Percentiles rank a stretch among this genome's conserved stretches.
These are phyloP conservation scores for Colletotrichum phormii DNA, from an alignment of 2,329 filamentous ascomycete genomes.

Conservation along the genomic window DNA sequence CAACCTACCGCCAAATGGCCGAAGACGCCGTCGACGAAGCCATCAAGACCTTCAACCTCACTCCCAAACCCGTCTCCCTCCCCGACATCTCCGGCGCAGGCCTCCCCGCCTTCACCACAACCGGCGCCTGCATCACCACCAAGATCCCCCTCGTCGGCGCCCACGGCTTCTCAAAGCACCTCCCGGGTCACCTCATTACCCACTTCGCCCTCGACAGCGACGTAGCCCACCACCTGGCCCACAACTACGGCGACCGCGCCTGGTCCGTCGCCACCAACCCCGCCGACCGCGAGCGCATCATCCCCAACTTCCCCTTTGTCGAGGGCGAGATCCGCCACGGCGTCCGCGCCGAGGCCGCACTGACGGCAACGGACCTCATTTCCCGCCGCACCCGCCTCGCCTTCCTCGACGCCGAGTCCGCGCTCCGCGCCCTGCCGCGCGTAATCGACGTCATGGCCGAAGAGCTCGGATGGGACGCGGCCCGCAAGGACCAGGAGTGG, in stretches of 20 bases:
- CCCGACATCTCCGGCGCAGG: slow-evolving; percentile 77
- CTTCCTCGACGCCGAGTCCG: slow-evolving; percentile 80
- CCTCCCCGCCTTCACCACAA: slow-evolving; percentile 58
- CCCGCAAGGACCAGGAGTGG: slow-evolving; percentile 66
- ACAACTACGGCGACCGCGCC: slow-evolving; percentile 66
- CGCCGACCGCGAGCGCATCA: slow-evolving; percentile 63
- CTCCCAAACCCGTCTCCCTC: slow-evolving; percentile 61
- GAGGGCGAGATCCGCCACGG: slow-evolving; percentile 81
- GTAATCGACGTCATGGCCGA: slow-evolving; percentile 80
- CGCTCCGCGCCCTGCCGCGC: slow-evolving; percentile 74
- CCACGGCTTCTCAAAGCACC: slow-evolving; percentile 69
- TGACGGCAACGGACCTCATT: slow-evolving; percentile 78
- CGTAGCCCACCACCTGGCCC: slow-evolving; percentile 55
- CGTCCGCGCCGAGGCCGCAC: slow-evolving; percentile 78
- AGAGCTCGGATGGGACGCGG: slow-evolving; percentile 73
- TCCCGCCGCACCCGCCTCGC: slow-evolving; percentile 77
- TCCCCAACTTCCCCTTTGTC: slow-evolving; percentile 76
- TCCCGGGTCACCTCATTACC: slow-evolving; percentile 49
- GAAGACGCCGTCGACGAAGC: slow-evolving; percentile 87
- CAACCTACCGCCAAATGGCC: slow-evolving; percentile 89
- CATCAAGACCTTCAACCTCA: slow-evolving; percentile 72
- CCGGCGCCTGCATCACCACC: slow-evolving; percentile 81
- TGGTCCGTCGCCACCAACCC: slow-evolving; percentile 73
- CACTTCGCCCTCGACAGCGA: slow-evolving; percentile 48
- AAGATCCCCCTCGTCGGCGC: slow-evolving; percentile 79